Evolutionary conservation across 78 protist genomes (phyloP), one percentile per base, ranked within the genome.

Genomic region (Trichosphaerium sp.): DNA sequence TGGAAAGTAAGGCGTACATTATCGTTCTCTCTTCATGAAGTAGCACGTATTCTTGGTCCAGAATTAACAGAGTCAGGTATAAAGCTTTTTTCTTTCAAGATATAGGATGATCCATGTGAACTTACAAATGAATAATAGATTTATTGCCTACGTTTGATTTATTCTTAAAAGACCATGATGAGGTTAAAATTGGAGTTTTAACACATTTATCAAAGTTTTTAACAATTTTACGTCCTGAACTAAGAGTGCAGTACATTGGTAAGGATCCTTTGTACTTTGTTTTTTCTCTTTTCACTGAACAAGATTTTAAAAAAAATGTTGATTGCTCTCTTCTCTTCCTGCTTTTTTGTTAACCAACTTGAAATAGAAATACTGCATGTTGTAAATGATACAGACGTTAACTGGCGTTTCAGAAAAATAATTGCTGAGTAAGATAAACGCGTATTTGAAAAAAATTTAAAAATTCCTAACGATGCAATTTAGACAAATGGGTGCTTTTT

Each of bases 1-100:
- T 74, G 80, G 81, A 75, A 69, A 43, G 85, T 80, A 14, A 69
- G 85, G 62, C 75, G 85, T 63, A 61, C 85, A 40, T 44, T 80
- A 34, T 54, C 85, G 35, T 78, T 66, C 65, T 76, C 81, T 43
- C 65, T 80, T 51, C 85, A 80, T 66, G 81, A 65, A 39, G 29
- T 80, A 23, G 85, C 85, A 18, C 41, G n/a, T 21, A 54, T 74
- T 37, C 57, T 80, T 12, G 82, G 80, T 28, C 82, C 81, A 37
- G 77, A 48, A 23, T 71, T 66, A 49, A 73, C 79, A 12, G 65
- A 73, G 43, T 26, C 49, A 23, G 56, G n/a, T n/a, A n/a, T n/a
- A n/a, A n/a, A n/a, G n/a, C n/a, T n/a, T n/a, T n/a, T n/a, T n/a
- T n/a, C n/a, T n/a, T n/a, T n/a, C n/a, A n/a, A n/a, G n/a, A n/a